These are phyloP conservation scores for Thielaviopsis punctulata DNA, from an alignment of 2,329 filamentous ascomycete species.

Conservation along the genomic window DNA sequence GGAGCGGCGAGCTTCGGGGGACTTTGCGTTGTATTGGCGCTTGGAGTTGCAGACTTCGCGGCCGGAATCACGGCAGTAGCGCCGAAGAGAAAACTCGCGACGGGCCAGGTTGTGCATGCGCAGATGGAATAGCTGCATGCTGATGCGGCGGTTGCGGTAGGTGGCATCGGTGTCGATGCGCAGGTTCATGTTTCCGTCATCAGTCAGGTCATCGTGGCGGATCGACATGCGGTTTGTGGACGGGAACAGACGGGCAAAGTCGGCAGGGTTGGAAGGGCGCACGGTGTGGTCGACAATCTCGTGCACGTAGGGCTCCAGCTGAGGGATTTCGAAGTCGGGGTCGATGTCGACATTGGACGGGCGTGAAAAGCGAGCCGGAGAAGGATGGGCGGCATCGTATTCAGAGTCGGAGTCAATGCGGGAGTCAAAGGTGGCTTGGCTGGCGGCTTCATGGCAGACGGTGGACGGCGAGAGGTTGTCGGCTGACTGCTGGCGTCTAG, in stretches of 20 bases:
- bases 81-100: slow-evolving; percentile 75
- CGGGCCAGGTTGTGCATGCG: slow-evolving; percentile 82
- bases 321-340: slow-evolving; percentile 25
- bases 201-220: slow-evolving; percentile 74
- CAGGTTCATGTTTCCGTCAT: slow-evolving; percentile 93
- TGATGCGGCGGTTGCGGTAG: slow-evolving; percentile 46
- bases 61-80: slow-evolving; percentile 84
- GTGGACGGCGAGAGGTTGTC: slow-evolving; percentile 24
- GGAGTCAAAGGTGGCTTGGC: slow-evolving; percentile 67
- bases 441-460: slow-evolving; percentile 35
- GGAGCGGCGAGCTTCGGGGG: slow-evolving; percentile 3
- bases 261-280: slow-evolving; percentile 59
- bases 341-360: slow-evolving; percentile 19
- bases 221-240: slow-evolving; percentile 67
- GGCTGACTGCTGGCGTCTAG: background rate
- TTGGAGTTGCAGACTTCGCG: slow-evolving; percentile 80
- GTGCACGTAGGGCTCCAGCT: slow-evolving; percentile 40
- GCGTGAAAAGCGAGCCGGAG: background rate
- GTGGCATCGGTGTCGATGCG: slow-evolving; percentile 61
- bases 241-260: slow-evolving; percentile 76
- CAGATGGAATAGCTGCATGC: slow-evolving; percentile 70
- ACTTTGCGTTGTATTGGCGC: slow-evolving; percentile 41
- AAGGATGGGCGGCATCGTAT: slow-evolving; percentile 21
- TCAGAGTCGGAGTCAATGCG: slow-evolving; percentile 47
- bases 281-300: slow-evolving; percentile 48